These are phyloP conservation scores for Rubus idaeus DNA, from an alignment of 306 rosid genomes.

Conservation along the genomic window DNA sequence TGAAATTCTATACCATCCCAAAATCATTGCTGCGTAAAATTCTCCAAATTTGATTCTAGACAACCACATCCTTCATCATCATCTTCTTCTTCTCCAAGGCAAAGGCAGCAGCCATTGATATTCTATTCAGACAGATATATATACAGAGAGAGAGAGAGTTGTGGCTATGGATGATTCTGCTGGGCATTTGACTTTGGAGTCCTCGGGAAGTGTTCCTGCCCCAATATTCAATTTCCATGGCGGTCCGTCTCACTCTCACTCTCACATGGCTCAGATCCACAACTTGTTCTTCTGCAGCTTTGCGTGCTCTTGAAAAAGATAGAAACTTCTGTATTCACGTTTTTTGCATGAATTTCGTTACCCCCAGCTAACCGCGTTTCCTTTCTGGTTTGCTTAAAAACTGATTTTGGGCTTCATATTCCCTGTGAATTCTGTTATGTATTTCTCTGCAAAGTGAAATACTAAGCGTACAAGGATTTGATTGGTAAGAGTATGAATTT, in stretches of 20 bases:
- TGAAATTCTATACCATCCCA: neutral
- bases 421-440: neutral
- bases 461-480: neutral
- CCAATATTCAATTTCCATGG: conserved; percentile 42
- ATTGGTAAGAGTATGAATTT: neutral
- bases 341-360: conserved; percentile 24
- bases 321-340: conserved; percentile 18
- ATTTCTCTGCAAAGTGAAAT: neutral
- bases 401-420: neutral
- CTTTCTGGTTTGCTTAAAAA: neutral
- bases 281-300: conserved; percentile 33
- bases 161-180: neutral
- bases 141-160: neutral
- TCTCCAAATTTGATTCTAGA: neutral
- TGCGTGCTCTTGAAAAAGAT: conserved; percentile 61
- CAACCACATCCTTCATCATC: neutral
- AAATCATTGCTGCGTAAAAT: neutral
- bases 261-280: conserved; percentile 30
- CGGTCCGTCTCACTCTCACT: conserved; percentile 12
- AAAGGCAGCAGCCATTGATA: neutral
- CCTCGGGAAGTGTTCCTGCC: conserved; percentile 38
- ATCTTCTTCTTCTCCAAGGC: neutral
- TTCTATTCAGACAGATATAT: neutral
- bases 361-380: conserved; percentile 6
- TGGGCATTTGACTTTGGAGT: conserved; percentile 43